Conservation (phyloP, 352 stramenopile species). For the Globisporangium radiosum region DNA sequence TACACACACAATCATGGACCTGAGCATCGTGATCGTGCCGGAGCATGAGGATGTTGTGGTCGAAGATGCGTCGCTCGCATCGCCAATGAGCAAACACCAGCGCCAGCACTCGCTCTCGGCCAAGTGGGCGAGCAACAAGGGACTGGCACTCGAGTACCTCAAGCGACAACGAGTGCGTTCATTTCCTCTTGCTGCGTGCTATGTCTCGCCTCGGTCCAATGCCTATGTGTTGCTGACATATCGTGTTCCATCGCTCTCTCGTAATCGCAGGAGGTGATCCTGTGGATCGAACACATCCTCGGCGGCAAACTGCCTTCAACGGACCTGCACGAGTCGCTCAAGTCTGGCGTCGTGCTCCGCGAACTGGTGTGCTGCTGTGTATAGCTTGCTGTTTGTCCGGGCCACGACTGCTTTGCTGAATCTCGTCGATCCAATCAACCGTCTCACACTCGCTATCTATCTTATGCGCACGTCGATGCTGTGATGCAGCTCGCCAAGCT, state of each 20-base stretch:
- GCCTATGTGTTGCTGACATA: neutral
- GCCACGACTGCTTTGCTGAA: no score
- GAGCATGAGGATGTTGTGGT: conserved; percentile 19
- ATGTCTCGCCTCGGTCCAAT: neutral
- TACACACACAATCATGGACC: conserved; percentile 25
- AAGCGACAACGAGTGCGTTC: conserved; percentile 46
- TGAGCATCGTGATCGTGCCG: conserved; percentile 27
- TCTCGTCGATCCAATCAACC: no score
- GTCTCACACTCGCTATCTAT: no score
- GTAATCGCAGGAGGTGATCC: conserved; percentile 43
- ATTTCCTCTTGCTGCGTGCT: neutral
- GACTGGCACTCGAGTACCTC: conserved; percentile 66
- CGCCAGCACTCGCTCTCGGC: conserved; percentile 59
- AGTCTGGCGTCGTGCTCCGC: conserved; percentile 69
- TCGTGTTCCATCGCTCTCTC: neutral
- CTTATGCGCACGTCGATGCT: no score
- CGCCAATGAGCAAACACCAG: conserved; percentile 66
- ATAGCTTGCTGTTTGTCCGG: neutral
- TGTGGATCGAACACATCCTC: conserved; percentile 70
- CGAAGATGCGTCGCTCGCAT: conserved; percentile 21
- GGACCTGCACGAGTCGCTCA: conserved; percentile 57
- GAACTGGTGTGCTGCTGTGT: conserved; percentile 31
- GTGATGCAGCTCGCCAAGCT: conserved; percentile 38
- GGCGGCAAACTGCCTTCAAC: conserved; percentile 42
- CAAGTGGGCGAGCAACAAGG: conserved; percentile 74